Conservation (phyloP, 1,284 basidiomycete genomes). For the Entoloma clypeatum region DNA sequence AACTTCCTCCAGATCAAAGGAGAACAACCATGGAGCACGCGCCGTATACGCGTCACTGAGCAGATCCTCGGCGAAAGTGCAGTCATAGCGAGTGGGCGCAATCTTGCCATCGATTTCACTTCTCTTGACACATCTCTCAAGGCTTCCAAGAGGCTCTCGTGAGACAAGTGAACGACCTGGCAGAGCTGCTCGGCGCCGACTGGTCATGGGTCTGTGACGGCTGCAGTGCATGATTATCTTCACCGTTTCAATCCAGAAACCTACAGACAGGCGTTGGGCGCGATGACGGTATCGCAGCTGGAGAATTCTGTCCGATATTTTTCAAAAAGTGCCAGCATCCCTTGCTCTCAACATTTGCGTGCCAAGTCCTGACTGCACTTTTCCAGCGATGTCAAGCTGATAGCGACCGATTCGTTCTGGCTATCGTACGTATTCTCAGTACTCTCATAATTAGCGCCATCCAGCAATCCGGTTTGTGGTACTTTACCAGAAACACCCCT, state of each 20-base stretch:
- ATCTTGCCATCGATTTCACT: not conserved
- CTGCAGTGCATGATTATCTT: not conserved
- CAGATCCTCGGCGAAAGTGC: conserved; percentile 38
- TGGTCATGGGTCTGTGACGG: conserved; percentile 43
- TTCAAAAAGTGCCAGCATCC: conserved; percentile 41
- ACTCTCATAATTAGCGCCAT: too few species aligned
- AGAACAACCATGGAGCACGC: conserved; percentile 51
- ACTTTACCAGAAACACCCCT: conserved; percentile 39
- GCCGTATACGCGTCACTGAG: conserved; percentile 46
- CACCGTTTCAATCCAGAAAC: not conserved
- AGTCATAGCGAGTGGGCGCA: conserved; percentile 36
- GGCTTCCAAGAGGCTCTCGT: conserved; percentile 62
- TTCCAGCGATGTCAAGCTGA: conserved; percentile 36
- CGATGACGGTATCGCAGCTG: conserved; percentile 52
- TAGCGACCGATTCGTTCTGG: conserved; percentile 52
- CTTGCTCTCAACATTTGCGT: conserved; percentile 12
- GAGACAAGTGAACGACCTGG: conserved; percentile 57
- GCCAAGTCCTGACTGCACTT: not conserved
- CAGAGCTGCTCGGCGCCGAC: conserved; percentile 49
- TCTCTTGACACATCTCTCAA: conserved; percentile 12
- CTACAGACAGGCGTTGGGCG: conserved; percentile 57
- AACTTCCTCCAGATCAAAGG: conserved; percentile 29
- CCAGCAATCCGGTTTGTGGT: too few species aligned
- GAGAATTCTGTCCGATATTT: conserved; percentile 66
- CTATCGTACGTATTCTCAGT: conserved; percentile 48